Evolutionary conservation across 345 rosid genomes (phyloP), one percentile per base, ranked within the genome.

Genomic region (Psidium guajava): DNA sequence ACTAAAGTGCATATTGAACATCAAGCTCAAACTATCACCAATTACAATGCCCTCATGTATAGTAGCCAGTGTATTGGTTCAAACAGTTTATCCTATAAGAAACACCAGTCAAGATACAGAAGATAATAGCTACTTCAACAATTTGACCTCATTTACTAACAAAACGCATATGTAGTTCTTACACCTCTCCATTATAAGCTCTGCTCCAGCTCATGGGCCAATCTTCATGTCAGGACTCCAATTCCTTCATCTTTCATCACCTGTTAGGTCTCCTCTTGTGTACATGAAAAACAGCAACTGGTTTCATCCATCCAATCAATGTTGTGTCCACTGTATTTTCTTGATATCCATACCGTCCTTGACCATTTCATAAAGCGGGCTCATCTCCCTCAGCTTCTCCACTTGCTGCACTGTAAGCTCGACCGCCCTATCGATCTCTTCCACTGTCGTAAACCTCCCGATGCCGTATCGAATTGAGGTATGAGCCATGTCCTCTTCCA

Each of bases 401-500:
- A 95, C 99, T 85, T 98, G 99, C 53, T 87, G 89, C 81, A 94
- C 99, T 0, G 99, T 94, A 69, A 98, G 97, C 90, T 96, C 95
- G 4, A 94, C 81, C 0, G 99, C 99, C 90, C 86, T 92, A 81
- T 96, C 98, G 25, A 97, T 91, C 93, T 97, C 99, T 4, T 88
- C 97, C 89, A 95, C 94, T 0, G 98, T 95, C 5, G 99, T 96
- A 89, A 98, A 96, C 95, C 99, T 93, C 74, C 98, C 99, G 85
- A 96, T 94, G 53, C 99, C 99, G 27, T 95, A 98, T 91, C 99
- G 90, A 88, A 98, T 98, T 1, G 99, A 98, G 85, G 99, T 94
- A 88, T 93, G 99, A 5, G 98, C 99, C 99, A 98, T 96, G 77
- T 98, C 99, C 86, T 96, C 99, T 44, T 98, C 97, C n/a, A 96